phyloP scores from a whole-genome alignment of 2,329 filamentous ascomycete species.

The Hymenoscyphus fraxineus region DNA sequence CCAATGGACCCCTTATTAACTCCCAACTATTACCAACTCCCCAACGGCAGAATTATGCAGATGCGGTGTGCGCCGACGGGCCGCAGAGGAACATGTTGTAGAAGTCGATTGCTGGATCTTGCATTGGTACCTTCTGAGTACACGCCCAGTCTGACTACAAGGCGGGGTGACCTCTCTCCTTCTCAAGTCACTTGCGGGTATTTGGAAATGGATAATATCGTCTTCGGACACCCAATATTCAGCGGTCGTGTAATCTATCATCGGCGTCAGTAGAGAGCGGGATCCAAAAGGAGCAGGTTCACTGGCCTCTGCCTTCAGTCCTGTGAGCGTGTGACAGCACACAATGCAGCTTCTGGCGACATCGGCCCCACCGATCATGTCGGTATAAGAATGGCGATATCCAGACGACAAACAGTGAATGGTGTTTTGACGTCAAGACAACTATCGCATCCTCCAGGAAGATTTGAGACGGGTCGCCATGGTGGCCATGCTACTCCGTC shows the following conservation, averaged over 20 bases:
- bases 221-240: background rate
- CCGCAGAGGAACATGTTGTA: background rate
- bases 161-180: background rate
- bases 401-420: background rate
- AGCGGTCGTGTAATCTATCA: constrained; percentile 18
- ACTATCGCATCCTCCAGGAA: constrained; percentile 4
- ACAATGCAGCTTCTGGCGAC: constrained; percentile 28
- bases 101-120: constrained; percentile 1
- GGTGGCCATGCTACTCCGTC: background rate
- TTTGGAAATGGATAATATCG: background rate
- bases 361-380: constrained; percentile 21
- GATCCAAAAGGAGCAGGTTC: constrained; percentile 12
- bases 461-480: background rate
- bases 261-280: constrained; percentile 23
- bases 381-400: constrained; percentile 17
- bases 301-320: constrained; percentile 14
- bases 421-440: background rate
- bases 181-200: background rate
- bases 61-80: constrained; percentile 1
- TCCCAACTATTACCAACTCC: background rate
- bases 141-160: background rate
- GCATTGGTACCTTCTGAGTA: background rate
- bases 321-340: constrained; percentile 30
- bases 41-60: background rate
- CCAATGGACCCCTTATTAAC: background rate